Percentiles rank a stretch among this genome's conserved stretches.
phyloP scores from a whole-genome alignment of 2,329 filamentous ascomycete species.

The Aspergillus pseudotamarii region DNA sequence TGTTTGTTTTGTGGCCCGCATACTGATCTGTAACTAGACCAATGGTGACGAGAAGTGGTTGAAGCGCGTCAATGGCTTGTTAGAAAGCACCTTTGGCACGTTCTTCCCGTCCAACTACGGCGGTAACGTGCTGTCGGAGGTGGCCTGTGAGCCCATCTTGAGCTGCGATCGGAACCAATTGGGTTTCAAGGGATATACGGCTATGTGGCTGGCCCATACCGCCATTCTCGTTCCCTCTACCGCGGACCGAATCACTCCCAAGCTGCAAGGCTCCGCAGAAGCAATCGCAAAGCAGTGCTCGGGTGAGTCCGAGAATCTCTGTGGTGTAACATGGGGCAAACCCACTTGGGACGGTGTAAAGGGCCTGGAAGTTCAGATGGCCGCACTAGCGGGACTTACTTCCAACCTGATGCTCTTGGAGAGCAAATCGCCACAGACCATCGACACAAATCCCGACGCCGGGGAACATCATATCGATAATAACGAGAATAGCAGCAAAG shows the following conservation, averaged over 20 bases:
- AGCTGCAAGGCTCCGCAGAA: conserved; percentile 59
- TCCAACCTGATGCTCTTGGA: conserved; percentile 9
- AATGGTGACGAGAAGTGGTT: conserved; percentile 54
- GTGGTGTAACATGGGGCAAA: conserved; percentile 8
- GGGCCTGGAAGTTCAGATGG: conserved; percentile 13
- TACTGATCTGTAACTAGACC: conserved; percentile 27
- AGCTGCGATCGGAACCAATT: conserved; percentile 70
- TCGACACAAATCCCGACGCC: conserved; percentile 8
- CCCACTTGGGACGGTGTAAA: conserved; percentile 3
- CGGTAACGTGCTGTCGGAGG: conserved; percentile 64
- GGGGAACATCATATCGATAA: conserved; percentile 9
- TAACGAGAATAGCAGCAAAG: not conserved
- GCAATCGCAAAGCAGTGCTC: conserved; percentile 65
- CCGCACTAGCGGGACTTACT: conserved; percentile 11
- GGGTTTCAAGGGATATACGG: conserved; percentile 70
- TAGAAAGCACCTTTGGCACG: conserved; percentile 46
- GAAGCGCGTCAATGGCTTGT: conserved; percentile 56
- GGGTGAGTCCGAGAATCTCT: conserved; percentile 35
- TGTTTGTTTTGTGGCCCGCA: conserved; percentile 14
- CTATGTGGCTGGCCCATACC: conserved; percentile 64
- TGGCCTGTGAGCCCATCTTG: conserved; percentile 62
- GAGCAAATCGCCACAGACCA: conserved; percentile 1
- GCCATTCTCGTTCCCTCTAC: conserved; percentile 65
- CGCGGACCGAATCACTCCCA: conserved; percentile 56
- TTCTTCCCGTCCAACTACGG: conserved; percentile 53